Evolutionary conservation across 371 early-diverging fungal species (phyloP), one percentile per base, ranked within the genome.

Genomic region (Parasitella parasitica): DNA sequence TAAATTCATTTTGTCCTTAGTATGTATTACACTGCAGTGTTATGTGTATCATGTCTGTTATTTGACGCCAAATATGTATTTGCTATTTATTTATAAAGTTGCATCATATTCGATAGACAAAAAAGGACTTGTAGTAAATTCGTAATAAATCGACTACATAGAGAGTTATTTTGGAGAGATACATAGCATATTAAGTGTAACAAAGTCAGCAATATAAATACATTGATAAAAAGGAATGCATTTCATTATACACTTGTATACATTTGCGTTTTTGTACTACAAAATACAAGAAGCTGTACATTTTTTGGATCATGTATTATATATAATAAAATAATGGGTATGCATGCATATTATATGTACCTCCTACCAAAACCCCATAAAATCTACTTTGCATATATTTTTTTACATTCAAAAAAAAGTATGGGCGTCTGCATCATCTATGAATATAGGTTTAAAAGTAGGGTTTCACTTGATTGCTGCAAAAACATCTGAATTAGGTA

Each of bases 31-130:
- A 41, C 41, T 41, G 8, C 18, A 18, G 18, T 20, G 20, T 41
- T 20, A 11, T 3, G 18, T 43, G 3, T 7, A 2, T 7, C 18
- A 20, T 41, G 41, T 12, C 20, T 12, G 43, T 20, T n/a, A n/a
- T n/a, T n/a, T n/a, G n/a, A n/a, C n/a, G n/a, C n/a, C n/a, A n/a
- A 43, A 18, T 20, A 22, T 43, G 9, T 8, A 22, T 7, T 43
- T 43, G 43, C 43, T 43, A 43, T 43, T 43, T 43, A 43, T 43
- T 43, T 43, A 43, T 43, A 43, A 43, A 43, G 43, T n/a, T n/a
- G n/a, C n/a, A n/a, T n/a, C n/a, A n/a, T 12, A 20, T 22, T 3
- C 20, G 18, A 43, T 43, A 18, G 6, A 41, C 7, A 41, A 18
- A 20, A 41, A 20, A 22, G 3, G 18, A 41, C 16, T n/a, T 41